Base-by-base conservation (phyloP, 2,329 filamentous ascomycete species). In the Periconia macrospinosa region DNA sequence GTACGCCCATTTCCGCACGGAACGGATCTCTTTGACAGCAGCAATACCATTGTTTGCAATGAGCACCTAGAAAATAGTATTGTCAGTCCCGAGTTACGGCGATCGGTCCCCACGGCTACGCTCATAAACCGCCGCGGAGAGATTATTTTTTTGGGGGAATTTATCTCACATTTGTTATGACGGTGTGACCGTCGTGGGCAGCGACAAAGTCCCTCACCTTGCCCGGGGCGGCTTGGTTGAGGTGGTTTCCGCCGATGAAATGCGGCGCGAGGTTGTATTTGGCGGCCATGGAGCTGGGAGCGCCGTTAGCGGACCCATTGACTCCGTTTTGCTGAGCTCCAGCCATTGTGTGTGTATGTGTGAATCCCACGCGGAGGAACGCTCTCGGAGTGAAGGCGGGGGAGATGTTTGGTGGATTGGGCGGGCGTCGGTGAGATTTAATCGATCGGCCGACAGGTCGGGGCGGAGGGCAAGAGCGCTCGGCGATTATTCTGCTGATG, bases 1-100 rank as follows among this genome's bases (percentile, higher is more conserved):
- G 86, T 99, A 99, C 57, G 94, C 94, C 94, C 94, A 99, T 92
- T 97, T 99, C 77, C 94, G 90, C 72, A 99, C 93, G 55, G 93
- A 97, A 76, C 94, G 88, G 75, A 99, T 99, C 79, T 99, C 94
- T 80, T 99, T 99, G 77, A 99, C 94, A 73, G 94, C 94, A 48
- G 94, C 94, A 77, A 99, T 99, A 84, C 94, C 94, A 81, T 99
- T 99, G 83, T 99, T 99, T 75, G 94, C 94, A 78, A 99, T 99
- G 61, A 99, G 84, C 50, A 97, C 92, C 93, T 97, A 65, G 45
- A 8, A 8, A 27, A 8, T 27, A 27, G 23, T 59, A 50, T 60
- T 59, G 63, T 65, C 55, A 67, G 63, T 59, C 52, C 54, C 27
- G 30, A 3, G 23, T 23, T n/a, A 10, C 27, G n/a, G 35, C 41